Base-by-base conservation (phyloP, 345 rosid genomes). In the Camelina sativa region DNA sequence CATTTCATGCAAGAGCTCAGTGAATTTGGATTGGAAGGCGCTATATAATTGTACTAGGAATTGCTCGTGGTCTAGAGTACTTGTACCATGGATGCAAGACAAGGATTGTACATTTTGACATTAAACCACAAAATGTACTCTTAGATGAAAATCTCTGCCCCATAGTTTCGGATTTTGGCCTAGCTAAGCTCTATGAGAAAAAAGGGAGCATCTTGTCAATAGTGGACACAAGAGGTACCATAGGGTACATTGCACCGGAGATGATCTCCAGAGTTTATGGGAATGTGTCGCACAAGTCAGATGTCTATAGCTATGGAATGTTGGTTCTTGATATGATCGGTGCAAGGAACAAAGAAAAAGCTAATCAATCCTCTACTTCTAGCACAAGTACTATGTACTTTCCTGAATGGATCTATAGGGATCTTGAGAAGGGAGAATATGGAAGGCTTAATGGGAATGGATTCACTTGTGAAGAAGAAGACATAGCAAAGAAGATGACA, bases 101-200 rank as follows among this genome's bases (percentile, higher is more conserved):
- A 7, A 79, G 86, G 65, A 86, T 82, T 35, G 47, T 86, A 38
- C 87, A 86, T 37, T 79, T 84, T 1, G 85, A 84, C 61, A 84
- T 82, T 4, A 84, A 86, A 16, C 85, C 85, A 48, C 85, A 86
- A 4, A 86, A 84, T 44, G 80, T 86, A 38, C 76, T 86, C 6
- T 73, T 84, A 7, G 81, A 86, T 43, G 68, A 73, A 1, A 25
- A 71, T 8, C 71, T 84, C 1, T 25, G 12, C 13, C 87, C 87
- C 1, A 84, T 84, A 12, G 83, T 84, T 16, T 76, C 82, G 0
- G 87, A 86, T 40, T 86, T 86, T 4, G 84, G 89, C 3, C 89
- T 86, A 0, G 81, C 89, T 3, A 82, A 84, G 50, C 69, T 76
- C 12, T 82, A 82, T n/a, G 60, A 60, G 35, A 75, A 51, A 5